Base-by-base conservation (phyloP, 225 moss, liverwort and hornwort genomes). In the Polytrichum commune region DNA sequence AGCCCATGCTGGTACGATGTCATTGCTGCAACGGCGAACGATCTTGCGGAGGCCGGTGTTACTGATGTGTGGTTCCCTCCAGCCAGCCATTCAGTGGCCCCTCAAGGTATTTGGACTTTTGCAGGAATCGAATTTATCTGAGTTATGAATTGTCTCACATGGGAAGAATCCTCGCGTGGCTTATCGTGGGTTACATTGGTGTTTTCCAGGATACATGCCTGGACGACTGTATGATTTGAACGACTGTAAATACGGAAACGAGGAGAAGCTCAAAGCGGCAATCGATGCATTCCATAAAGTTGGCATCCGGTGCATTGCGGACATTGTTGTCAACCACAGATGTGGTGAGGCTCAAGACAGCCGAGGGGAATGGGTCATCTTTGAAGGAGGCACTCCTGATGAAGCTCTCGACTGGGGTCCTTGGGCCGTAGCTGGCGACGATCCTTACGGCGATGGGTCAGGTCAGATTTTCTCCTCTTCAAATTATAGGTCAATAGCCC, bases 381-480 rank as follows among this genome's bases (percentile, higher is more conserved):
- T 93, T 55, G 91, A 96, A 75, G 95, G 95, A 0, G 91, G 93
- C 7, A 93, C 95, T 0, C 72, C 90, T 1, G 95, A 95, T 76
- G 95, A 95, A 28, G 89, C 80, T 53, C 78, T 95, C 10, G 93
- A 93, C 74, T 96, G 95, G 95, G 95, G 93, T 70, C 85, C 90
- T 2, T 96, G 93, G 93, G 95, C 95, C 0, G 75, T 96, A 9
- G 87, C 86, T 3, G 79, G 80, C 5, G 62, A 85, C n/a, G 95
- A 96, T 63, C 74, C 83, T 20, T 92, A 76, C 1, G 85, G 87
- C 7, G 62, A 84, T 63, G 93, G 96, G 63, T 80, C 91, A 20
- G 96, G 96, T 63, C 60, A 65, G 70, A 20, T 20, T 27, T 38
- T 1, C 18, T 28, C 25, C 27, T 28, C 25, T 9, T n/a, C 7